phyloP scores from a whole-genome alignment of 163 green algal genomes.

The Prototheca cutis region DNA sequence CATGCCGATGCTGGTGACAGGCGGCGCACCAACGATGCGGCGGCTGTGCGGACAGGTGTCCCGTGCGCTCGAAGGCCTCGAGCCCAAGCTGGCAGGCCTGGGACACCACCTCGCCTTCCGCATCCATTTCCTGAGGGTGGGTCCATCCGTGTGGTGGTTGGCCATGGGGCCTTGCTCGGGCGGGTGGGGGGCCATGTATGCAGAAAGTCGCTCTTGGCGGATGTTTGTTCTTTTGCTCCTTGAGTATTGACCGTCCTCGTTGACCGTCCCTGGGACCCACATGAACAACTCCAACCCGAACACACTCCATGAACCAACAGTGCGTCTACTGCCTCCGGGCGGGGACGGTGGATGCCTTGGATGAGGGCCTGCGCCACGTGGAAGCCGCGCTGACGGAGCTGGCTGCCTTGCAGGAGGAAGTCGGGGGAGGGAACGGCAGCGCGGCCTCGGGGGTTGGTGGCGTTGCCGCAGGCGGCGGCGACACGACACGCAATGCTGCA shows the following conservation, averaged over 20 bases:
- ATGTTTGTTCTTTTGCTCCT: too few relatives aligned
- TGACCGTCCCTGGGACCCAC: not conserved
- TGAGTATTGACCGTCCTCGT: not conserved
- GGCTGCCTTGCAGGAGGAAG: too few relatives aligned
- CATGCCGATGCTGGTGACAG: conserved; percentile 23
- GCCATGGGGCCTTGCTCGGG: not conserved
- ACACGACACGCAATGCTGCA: not conserved
- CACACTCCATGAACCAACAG: too few relatives aligned
- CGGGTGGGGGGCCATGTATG: too few relatives aligned
- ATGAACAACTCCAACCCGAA: not conserved
- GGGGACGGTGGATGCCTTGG: too few relatives aligned
- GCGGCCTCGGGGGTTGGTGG: not conserved
- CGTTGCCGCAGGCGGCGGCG: too few relatives aligned
- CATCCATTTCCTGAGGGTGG: not conserved
- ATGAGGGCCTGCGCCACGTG: too few relatives aligned
- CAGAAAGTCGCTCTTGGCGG: too few relatives aligned
- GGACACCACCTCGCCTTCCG: not conserved
- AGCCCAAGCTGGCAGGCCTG: not conserved
- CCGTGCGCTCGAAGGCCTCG: not conserved
- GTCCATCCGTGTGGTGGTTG: not conserved
- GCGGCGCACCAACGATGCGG: conserved; percentile 10
- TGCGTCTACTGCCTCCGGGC: too few relatives aligned
- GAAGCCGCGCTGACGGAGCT: too few relatives aligned
- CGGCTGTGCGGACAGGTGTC: not conserved
- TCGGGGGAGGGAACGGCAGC: not conserved